Percentiles rank a stretch among this genome's conserved stretches.
Evolutionary conservation across 2,329 filamentous ascomycete species (phyloP).

Genomic region (Exserohilum turcica): DNA sequence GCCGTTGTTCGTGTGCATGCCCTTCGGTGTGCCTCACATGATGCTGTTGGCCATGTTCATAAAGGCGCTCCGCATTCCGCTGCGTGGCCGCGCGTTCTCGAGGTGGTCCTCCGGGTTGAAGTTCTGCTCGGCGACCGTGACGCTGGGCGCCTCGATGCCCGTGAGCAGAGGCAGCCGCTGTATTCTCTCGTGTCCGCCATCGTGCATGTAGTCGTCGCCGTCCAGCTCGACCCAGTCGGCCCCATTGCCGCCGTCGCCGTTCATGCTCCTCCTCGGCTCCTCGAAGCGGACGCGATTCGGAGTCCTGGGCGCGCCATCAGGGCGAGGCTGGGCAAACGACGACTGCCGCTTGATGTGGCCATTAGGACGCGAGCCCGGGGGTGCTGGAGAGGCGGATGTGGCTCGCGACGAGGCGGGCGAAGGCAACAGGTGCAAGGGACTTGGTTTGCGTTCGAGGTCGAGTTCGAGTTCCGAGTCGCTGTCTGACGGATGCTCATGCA

Average conservation of each 20-base stretch:
- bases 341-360: conserved; percentile 45
- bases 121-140: conserved; percentile 67
- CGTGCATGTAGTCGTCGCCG: conserved; percentile 65
- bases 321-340: conserved; percentile 54
- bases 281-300: conserved; percentile 78
- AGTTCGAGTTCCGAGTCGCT: conserved; percentile 37
- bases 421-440: conserved; percentile 31
- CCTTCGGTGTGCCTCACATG: conserved; percentile 58
- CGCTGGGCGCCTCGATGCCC: conserved; percentile 79
- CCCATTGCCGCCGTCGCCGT: conserved; percentile 35
- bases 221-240: conserved; percentile 58
- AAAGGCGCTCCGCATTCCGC: conserved; percentile 83
- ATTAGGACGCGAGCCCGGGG: conserved; percentile 31
- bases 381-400: conserved; percentile 37
- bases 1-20: not conserved
- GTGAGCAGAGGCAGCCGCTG: conserved; percentile 74
- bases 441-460: conserved; percentile 21
- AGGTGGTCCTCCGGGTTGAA: conserved; percentile 64
- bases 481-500: conserved; percentile 41
- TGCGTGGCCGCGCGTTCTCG: conserved; percentile 75
- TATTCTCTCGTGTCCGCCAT: conserved; percentile 48
- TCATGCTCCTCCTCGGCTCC: conserved; percentile 44
- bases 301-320: conserved; percentile 63
- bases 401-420: conserved; percentile 37
- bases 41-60: conserved; percentile 99